Evolutionary conservation across 2,329 filamentous ascomycete genomes (phyloP).

Genomic region (Sphaerulina musiva): DNA sequence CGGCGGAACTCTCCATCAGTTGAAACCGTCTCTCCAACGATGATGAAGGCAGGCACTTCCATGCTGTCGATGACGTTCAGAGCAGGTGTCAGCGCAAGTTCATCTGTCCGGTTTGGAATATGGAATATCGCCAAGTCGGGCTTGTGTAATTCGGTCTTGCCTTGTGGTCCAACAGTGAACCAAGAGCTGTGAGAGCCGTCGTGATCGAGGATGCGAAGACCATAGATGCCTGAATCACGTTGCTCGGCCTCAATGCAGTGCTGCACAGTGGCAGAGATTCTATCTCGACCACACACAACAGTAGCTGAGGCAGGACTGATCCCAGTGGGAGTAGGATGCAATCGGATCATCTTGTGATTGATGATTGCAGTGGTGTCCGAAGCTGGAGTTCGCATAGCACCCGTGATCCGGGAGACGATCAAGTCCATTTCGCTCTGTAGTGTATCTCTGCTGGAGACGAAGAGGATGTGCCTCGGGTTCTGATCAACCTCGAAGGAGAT

Average conservation of each 20-base stretch:
- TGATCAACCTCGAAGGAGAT: neutral
- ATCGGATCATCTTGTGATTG: slow-evolving; percentile 12
- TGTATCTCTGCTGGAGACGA: slow-evolving; percentile 12
- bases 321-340: slow-evolving; percentile 19
- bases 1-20: neutral
- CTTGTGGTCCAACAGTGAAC: neutral
- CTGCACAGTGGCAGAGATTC: slow-evolving; percentile 17
- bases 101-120: neutral
- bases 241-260: slow-evolving; percentile 20
- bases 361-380: neutral
- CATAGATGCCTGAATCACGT: slow-evolving; percentile 2
- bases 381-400: slow-evolving; percentile 5
- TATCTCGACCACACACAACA: slow-evolving; percentile 15
- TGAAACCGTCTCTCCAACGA: neutral
- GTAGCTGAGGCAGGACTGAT: slow-evolving; percentile 13
- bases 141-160: slow-evolving; percentile 5
- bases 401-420: slow-evolving; percentile 16
- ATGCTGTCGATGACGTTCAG: slow-evolving; percentile 10
- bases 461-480: slow-evolving; percentile 14
- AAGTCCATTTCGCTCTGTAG: slow-evolving; percentile 9
- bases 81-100: neutral
- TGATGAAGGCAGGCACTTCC: neutral
- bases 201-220: slow-evolving; percentile 15
- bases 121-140: slow-evolving; percentile 19
- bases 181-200: slow-evolving; percentile 13